These are phyloP conservation scores for Pyrenochaeta sp. DNA, from an alignment of 2,329 filamentous ascomycete species.

Conservation along the genomic window DNA sequence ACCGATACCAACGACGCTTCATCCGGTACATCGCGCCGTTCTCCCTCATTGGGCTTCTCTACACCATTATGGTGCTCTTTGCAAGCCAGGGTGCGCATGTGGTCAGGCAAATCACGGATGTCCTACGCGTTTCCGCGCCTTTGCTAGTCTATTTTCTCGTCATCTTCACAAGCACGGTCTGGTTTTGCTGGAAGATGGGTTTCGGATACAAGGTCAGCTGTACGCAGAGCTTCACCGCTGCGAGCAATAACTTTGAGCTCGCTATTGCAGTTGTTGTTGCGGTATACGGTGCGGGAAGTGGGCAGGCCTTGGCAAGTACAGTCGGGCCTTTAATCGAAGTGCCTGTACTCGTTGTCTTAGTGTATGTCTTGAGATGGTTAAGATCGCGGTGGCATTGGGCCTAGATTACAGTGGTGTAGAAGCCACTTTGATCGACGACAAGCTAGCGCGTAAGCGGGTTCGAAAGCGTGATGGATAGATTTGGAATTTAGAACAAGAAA, in stretches of 20 bases:
- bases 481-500: background rate
- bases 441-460: background rate
- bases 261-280: constrained; percentile 89
- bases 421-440: background rate
- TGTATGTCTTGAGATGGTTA: constrained; percentile 74
- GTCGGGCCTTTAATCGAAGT: constrained; percentile 89
- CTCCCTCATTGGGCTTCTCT: constrained; percentile 83
- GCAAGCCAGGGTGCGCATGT: constrained; percentile 82
- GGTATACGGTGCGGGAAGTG: constrained; percentile 77
- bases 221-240: constrained; percentile 88
- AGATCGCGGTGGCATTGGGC: constrained; percentile 64
- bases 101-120: constrained; percentile 84
- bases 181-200: constrained; percentile 68
- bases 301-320: constrained; percentile 82
- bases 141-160: constrained; percentile 81
- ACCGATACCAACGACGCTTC: constrained; percentile 74
- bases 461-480: background rate
- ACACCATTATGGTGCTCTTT: constrained; percentile 87
- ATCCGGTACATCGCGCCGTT: constrained; percentile 74
- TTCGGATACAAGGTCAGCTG: constrained; percentile 75
- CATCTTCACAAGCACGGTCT: constrained; percentile 76
- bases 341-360: constrained; percentile 78
- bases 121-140: constrained; percentile 81
- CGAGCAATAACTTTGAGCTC: constrained; percentile 93
- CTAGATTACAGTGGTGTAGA: constrained; percentile 11